Conservation (phyloP, 495 filamentous ascomycete genomes). For the Trichoderma gamsii region DNA sequence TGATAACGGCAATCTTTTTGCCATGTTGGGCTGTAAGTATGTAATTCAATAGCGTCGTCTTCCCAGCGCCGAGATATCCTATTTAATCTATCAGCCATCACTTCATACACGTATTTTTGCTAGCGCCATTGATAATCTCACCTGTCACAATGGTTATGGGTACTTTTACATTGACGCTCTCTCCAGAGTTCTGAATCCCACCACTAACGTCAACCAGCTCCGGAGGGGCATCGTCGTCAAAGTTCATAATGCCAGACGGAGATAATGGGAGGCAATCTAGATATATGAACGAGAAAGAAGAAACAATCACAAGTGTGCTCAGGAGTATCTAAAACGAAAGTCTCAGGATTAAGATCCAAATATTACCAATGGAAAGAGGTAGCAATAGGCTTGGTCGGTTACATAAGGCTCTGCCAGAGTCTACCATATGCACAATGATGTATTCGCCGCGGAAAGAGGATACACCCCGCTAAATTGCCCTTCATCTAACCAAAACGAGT, state of each 20-base stretch:
- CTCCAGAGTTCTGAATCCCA: conserved; percentile 22
- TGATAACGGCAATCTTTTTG: conserved; percentile 94
- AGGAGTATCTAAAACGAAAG: not conserved
- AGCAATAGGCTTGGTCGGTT: not conserved
- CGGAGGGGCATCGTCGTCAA: conserved; percentile 68
- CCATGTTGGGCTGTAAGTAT: conserved; percentile 90
- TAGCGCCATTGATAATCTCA: conserved; percentile 27
- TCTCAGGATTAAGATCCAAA: not conserved
- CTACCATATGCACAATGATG: not conserved
- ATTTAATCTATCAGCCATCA: not conserved
- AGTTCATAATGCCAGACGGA: conserved; percentile 33
- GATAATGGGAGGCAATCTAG: not conserved
- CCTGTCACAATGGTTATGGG: conserved; percentile 95
- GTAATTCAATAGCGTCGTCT: conserved; percentile 93
- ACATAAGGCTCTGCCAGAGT: not conserved
- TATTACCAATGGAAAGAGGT: not conserved
- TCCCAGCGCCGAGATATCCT: conserved; percentile 87
- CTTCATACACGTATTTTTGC: conserved; percentile 20
- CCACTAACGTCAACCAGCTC: conserved; percentile 56
- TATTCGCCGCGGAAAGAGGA: not conserved
- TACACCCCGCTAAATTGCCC: not conserved
- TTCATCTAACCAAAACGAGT: not conserved
- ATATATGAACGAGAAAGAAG: not conserved
- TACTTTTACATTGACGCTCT: conserved; percentile 57
- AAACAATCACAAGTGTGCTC: not conserved